Percentiles rank a stretch among this genome's conserved stretches.
These are phyloP conservation scores for Alternaria conjuncta DNA, from an alignment of 2,329 filamentous ascomycete genomes.

Conservation along the genomic window DNA sequence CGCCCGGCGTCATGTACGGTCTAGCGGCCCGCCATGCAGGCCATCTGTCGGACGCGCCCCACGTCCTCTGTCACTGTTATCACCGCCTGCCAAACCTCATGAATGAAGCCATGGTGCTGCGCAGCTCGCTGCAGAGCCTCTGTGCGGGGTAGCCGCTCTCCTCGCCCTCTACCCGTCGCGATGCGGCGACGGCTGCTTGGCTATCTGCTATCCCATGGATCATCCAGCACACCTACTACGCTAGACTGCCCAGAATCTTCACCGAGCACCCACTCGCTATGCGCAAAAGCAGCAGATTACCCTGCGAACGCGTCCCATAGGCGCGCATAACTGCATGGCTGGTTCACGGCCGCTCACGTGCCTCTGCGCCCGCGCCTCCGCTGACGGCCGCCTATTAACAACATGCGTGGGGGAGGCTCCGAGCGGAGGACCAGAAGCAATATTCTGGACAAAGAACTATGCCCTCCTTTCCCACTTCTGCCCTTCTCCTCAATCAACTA, in stretches of 20 bases:
- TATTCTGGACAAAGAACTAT: slow-evolving; percentile 3
- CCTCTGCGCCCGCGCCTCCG: slow-evolving; percentile 6
- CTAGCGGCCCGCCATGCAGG: slow-evolving; percentile 10
- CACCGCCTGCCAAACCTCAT: not conserved
- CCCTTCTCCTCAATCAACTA: not conserved
- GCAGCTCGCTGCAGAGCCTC: not conserved
- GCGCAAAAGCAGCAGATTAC: slow-evolving; percentile 19
- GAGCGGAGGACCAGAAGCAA: not conserved
- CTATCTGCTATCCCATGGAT: not conserved
- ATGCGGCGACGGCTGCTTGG: not conserved
- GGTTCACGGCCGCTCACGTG: slow-evolving; percentile 9
- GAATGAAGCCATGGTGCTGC: not conserved
- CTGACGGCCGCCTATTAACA: slow-evolving; percentile 13
- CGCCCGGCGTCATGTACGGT: not conserved
- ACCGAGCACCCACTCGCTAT: slow-evolving; percentile 17
- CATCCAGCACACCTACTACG: not conserved
- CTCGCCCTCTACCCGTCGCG: not conserved
- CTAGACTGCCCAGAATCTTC: slow-evolving; percentile 4
- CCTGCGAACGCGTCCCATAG: slow-evolving; percentile 22
- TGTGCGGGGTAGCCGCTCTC: not conserved
- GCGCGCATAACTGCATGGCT: not conserved
- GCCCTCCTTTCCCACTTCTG: not conserved
- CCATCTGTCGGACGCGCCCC: not conserved
- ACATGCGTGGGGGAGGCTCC: slow-evolving; percentile 11
- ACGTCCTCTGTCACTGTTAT: not conserved